These are phyloP conservation scores for Lentinula novae-zelandiae DNA, from an alignment of 1,284 basidiomycete species.

Conservation along the genomic window DNA sequence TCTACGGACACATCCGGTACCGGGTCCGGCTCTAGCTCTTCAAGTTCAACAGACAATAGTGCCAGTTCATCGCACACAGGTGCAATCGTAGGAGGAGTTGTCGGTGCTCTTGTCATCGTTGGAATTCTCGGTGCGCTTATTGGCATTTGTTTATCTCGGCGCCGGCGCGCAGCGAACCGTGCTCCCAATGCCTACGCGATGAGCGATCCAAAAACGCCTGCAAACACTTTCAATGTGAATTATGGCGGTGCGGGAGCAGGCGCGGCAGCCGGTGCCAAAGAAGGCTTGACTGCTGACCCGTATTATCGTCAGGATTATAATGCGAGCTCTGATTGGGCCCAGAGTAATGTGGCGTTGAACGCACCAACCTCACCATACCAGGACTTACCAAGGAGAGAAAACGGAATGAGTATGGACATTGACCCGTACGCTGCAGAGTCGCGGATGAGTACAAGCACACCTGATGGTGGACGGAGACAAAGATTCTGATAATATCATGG, in stretches of 20 bases:
- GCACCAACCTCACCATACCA: slow-evolving; percentile 38
- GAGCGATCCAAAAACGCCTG: slow-evolving; percentile 2
- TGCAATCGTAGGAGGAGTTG: slow-evolving; percentile 1
- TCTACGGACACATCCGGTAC: not conserved
- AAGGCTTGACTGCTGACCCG: slow-evolving; percentile 46
- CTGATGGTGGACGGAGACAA: slow-evolving; percentile 1
- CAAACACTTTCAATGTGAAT: not conserved
- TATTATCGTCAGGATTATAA: slow-evolving; percentile 50
- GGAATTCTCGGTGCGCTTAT: slow-evolving; percentile 11
- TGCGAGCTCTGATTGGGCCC: slow-evolving; percentile 47
- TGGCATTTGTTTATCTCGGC: slow-evolving; percentile 18
- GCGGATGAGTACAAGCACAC: slow-evolving; percentile 7
- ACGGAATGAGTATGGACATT: slow-evolving; percentile 33
- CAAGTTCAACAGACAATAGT: not conserved
- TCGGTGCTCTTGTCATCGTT: not conserved
- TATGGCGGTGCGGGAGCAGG: slow-evolving; percentile 13
- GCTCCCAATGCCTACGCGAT: slow-evolving; percentile 10
- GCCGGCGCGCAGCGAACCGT: slow-evolving; percentile 13
- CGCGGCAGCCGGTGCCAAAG: not conserved
- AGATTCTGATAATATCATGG: not conserved
- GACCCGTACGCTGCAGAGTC: slow-evolving; percentile 29
- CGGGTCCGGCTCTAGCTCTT: not conserved
- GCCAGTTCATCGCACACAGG: not conserved
- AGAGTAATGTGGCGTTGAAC: slow-evolving; percentile 29
- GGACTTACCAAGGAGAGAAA: slow-evolving; percentile 34